Base-by-base conservation (phyloP, 2,329 filamentous ascomycete species). In the Talaromyces rugulosus region DNA sequence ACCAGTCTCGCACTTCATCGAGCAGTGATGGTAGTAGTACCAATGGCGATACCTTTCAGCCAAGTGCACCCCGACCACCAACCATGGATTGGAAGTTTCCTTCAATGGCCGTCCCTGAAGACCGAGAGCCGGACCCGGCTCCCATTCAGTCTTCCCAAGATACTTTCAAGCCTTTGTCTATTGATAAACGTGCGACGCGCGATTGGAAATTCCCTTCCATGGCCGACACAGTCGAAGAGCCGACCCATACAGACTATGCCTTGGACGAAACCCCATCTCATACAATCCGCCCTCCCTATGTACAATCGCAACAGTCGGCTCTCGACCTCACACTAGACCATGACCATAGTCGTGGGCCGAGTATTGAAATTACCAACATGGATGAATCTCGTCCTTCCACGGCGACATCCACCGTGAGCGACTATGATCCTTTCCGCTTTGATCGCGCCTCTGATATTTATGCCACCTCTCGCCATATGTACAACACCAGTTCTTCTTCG, bases 161-260 rank as follows among this genome's bases (percentile, higher is more conserved):
- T n/a, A 42, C 53, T 7, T 58, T 61, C n/a, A 42, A 52, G 12
- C 50, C 59, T 16, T 58, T 53, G 23, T 55, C 47, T 7, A 52
- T 56, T n/a, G 68, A 70, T 14, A 77, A 75, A 56, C 73, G 76
- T 6, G 76, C 76, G 16, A 78, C 76, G 4, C 81, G 80, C 72
- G 81, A 84, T 36, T 86, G 83, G 83, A 83, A 79, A 12, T 85
- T 85, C 64, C 81, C 82, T 7, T 71, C 76, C 3, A 78, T 77
- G 73, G 72, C 70, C 1, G 57, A 69, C 28, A 64, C 61, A 4
- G 53, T 11, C 62, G 47, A 63, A 16, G 56, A 58, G 3, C 51
- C 42, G 11, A 52, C 30, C 7, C 52, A 53, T 44, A 31, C 58
- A 34, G 28, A 59, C 33, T 53, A 63, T 50, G 14, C 27, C 31